Conservation (phyloP, 768 basidiomycete genomes). For the Boletus coccyginus region DNA sequence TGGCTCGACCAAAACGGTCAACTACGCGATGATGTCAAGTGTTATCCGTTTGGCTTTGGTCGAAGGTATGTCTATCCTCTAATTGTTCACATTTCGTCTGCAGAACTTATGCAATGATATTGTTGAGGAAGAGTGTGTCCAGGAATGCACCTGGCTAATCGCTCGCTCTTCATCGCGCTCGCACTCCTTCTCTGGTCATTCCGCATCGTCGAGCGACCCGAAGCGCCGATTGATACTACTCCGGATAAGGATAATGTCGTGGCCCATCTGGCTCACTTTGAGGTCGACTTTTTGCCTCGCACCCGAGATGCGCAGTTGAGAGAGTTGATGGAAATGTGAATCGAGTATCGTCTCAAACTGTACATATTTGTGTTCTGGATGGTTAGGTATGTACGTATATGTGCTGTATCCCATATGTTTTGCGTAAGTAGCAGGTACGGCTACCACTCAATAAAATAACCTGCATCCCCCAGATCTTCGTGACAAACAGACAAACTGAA, state of each 20-base stretch:
- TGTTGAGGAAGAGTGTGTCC: conserved; percentile 49
- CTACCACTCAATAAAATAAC: too few relatives aligned
- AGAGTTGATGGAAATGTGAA: conserved; percentile 13
- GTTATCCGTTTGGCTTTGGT: conserved; percentile 55
- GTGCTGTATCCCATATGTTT: neutral
- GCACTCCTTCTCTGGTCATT: conserved; percentile 64
- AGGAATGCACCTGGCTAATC: conserved; percentile 51
- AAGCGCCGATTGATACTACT: conserved; percentile 49
- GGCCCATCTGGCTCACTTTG: conserved; percentile 54
- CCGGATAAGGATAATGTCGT: conserved; percentile 56
- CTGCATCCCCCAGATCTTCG: too few relatives aligned
- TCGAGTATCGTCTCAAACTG: neutral
- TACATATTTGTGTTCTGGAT: conserved; percentile 13
- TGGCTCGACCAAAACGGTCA: conserved; percentile 47
- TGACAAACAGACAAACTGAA: too few relatives aligned
- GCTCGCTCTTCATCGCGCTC: conserved; percentile 57
- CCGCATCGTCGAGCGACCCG: conserved; percentile 44
- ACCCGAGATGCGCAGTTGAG: conserved; percentile 13
- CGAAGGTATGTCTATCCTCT: conserved; percentile 26
- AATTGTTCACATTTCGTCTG: neutral
- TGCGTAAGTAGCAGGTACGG: too few relatives aligned
- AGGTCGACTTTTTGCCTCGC: conserved; percentile 51
- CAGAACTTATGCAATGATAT: too few relatives aligned
- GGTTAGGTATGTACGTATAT: neutral
- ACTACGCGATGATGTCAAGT: conserved; percentile 44